Base-by-base conservation (phyloP, 768 basidiomycete genomes). In the Xerocomellus amylosporus region DNA sequence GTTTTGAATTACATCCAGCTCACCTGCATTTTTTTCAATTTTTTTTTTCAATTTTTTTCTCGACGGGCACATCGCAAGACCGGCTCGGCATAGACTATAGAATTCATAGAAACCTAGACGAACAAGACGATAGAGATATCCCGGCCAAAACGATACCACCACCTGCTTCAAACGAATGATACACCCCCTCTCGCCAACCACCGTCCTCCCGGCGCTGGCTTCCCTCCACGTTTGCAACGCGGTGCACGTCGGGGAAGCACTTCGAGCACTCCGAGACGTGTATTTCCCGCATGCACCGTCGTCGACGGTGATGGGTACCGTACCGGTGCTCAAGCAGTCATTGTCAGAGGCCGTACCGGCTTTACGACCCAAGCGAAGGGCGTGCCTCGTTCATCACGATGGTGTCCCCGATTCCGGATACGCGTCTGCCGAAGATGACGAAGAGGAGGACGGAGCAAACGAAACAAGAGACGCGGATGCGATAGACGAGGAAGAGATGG, bases 401-500 rank as follows among this genome's bases (percentile, higher is more conserved):
- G 71, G 72, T 17, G 75, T 81, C 4, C 83, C 84, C 1, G 88
- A 91, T 69, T 90, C 88, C 12, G 89, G 89, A 34, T 90, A 90
- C 58, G 89, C 86, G 6, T 88, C 87, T 38, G 86, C 84, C 24
- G 85, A 84, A 47, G 84, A 82, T 45, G 83, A 84, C 1, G 80
- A 79, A 1, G 77, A 77, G 2, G 70, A 71, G 7, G 59, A 54
- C 14, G 39, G 26, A 24, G 13, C 57, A 58, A 10, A 61, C 71
- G 66, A 24, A 22, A 34, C 24, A 20, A 51, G 26, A 36, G 51
- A 64, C 2, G 61, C 70, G 43, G 31, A 33, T 15, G 26, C 3
- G 8, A 39, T 9, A 13, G 41, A 51, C n/a, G 24, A 42, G 2
- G 36, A 59, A 46, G 47, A 43, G 9, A 19, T 9, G 3, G 37